Base-by-base conservation (phyloP, 768 basidiomycete genomes). In the Collybia nuda region DNA sequence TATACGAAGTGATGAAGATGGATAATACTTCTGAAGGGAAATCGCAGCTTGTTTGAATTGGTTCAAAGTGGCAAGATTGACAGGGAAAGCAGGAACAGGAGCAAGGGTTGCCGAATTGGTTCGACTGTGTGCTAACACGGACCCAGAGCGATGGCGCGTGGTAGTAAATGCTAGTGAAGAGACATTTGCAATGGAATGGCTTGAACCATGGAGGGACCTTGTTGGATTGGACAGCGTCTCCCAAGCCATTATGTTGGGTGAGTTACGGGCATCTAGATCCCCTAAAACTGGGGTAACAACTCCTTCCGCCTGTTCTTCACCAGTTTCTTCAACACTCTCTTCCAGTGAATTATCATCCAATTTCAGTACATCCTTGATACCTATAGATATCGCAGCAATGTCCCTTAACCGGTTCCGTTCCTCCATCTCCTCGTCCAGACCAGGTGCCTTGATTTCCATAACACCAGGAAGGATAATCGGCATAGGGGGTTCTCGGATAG, bases 391-490 rank as follows among this genome's bases (percentile, higher is more conserved):
- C 0, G 89, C 90, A 15, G 90, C 90, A 35, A 79, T 82, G 48
- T 86, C 85, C 26, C 88, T 73, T 26, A 92, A 68, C n/a, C 87
- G 80, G 54, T 86, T 80, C 8, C 90, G 80, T 58, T 91, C 89
- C 60, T 85, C 84, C 42, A 79, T 75, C 58, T 91, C 89, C 40
- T 73, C 78, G 55, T 87, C 82, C 41, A 73, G 69, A 40, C 67
- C 68, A 37, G 66, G 72, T 7, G 80, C 81, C 41, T 68, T 75
- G 44, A 91, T 89, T 63, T 91, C 88, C 50, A 91, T 86, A 44
- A 90, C 85, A 35, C 80, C 86, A 15, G 86, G 80, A 44, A 86
- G 68, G 37, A 85, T 64, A 22, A 80, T 63, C 18, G 74, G 73
- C 46, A 62, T 67, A n/a, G 73, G 58, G 29, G 66, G 56, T 36